phyloP scores from a whole-genome alignment of 2,329 filamentous ascomycete genomes.

The Diaporthe vexans region DNA sequence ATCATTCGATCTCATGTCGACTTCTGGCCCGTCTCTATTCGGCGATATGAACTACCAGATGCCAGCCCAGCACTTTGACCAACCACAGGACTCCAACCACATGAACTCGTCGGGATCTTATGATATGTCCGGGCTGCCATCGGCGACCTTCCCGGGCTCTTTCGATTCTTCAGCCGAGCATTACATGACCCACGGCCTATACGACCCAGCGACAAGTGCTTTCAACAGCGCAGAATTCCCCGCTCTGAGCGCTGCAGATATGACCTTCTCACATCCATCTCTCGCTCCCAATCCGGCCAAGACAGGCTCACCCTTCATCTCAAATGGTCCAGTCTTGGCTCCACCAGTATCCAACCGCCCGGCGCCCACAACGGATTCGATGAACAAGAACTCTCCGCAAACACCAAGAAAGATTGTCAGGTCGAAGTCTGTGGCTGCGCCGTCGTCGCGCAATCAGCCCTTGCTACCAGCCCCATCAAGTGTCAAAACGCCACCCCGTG shows the following conservation, averaged over 20 bases:
- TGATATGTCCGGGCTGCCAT: conserved; percentile 17
- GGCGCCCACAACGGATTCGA: conserved; percentile 38
- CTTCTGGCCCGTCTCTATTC: conserved; percentile 38
- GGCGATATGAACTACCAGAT: conserved; percentile 38
- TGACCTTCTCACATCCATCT: conserved; percentile 35
- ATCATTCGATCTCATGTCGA: conserved; percentile 43
- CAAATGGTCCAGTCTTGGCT: conserved; percentile 38
- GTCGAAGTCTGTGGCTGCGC: conserved; percentile 32
- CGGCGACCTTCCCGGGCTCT: conserved; percentile 34
- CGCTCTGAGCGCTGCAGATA: conserved; percentile 33
- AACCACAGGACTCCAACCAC: conserved; percentile 33
- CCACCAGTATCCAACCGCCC: conserved; percentile 34
- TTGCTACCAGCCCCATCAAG: conserved; percentile 39
- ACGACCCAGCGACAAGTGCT: conserved; percentile 10
- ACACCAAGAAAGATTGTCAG: conserved; percentile 40
- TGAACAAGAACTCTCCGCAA: conserved; percentile 40
- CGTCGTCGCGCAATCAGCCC: conserved; percentile 34
- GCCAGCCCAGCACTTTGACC: conserved; percentile 38
- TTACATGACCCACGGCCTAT: conserved; percentile 32
- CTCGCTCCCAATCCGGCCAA: conserved; percentile 36
- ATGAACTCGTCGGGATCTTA: conserved; percentile 33
- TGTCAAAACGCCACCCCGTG: conserved; percentile 37
- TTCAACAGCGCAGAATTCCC: conserved; percentile 36
- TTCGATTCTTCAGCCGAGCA: conserved; percentile 37
- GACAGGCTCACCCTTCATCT: conserved; percentile 38